Conservation (phyloP, 768 basidiomycete genomes). For the Lyophyllum atratum region DNA sequence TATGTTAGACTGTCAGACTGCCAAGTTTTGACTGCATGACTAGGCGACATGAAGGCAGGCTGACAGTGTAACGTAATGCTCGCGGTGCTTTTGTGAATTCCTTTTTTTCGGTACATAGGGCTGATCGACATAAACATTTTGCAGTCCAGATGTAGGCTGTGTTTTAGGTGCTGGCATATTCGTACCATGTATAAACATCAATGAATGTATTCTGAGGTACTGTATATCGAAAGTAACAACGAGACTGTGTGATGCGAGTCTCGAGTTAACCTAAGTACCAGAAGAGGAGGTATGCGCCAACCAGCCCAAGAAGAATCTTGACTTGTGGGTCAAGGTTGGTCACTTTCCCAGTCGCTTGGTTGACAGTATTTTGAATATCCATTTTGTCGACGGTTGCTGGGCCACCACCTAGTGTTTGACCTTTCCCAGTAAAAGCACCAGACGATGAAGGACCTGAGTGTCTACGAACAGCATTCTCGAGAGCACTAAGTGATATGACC, state of each 20-base stretch:
- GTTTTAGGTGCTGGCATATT: background rate
- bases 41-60: conserved; percentile 13
- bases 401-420: conserved; percentile 68
- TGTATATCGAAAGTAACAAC: background rate
- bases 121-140: background rate
- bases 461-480: conserved; percentile 59
- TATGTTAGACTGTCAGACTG: conserved; percentile 21
- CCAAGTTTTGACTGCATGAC: conserved; percentile 3
- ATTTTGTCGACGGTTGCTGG: conserved; percentile 35
- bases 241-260: background rate
- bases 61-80: conserved; percentile 19
- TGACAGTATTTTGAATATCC: conserved; percentile 33
- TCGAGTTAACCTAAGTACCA: conserved; percentile 45
- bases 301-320: conserved; percentile 61
- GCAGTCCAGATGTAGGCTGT: background rate
- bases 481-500: conserved; percentile 41
- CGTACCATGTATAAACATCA: background rate
- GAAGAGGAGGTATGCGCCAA: conserved; percentile 65
- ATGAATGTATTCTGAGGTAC: background rate
- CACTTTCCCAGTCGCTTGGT: conserved; percentile 37
- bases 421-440: conserved; percentile 67
- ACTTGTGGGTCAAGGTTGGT: conserved; percentile 65
- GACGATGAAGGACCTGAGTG: conserved; percentile 45
- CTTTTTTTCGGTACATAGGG: background rate
- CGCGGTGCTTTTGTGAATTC: conserved; percentile 6